These are phyloP conservation scores for Fusarium gaditjirri DNA, from an alignment of 2,329 filamentous ascomycete species.

Conservation along the genomic window DNA sequence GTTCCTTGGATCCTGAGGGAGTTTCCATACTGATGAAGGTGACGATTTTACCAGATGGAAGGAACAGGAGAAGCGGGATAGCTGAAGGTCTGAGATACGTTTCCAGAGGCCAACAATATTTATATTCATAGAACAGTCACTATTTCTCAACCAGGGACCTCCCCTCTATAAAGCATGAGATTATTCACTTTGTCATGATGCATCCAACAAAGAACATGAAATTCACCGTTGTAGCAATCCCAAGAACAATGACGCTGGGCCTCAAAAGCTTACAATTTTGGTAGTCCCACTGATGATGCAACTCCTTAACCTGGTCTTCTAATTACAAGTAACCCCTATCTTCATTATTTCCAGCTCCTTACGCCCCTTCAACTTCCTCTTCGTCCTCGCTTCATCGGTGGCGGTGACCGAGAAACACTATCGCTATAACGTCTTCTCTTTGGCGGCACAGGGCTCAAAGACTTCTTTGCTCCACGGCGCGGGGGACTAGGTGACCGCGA, in stretches of 20 bases:
- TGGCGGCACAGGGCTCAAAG: constrained; percentile 42
- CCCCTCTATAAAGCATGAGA: not conserved
- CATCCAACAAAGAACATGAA: not conserved
- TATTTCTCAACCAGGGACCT: not conserved
- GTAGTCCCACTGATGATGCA: constrained; percentile 38
- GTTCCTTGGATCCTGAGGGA: not conserved
- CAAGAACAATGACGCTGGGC: constrained; percentile 7
- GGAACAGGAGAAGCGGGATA: not conserved
- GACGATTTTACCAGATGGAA: not conserved
- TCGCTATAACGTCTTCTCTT: constrained; percentile 49
- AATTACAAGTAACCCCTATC: constrained; percentile 21
- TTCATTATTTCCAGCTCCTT: constrained; percentile 15
- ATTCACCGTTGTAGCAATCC: not conserved
- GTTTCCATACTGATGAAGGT: not conserved
- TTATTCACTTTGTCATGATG: not conserved
- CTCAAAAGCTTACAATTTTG: constrained; percentile 39
- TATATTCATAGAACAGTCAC: not conserved
- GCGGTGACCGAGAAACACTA: constrained; percentile 47
- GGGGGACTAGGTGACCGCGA: constrained; percentile 42
- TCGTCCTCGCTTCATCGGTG: constrained; percentile 48
- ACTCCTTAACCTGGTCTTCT: constrained; percentile 26
- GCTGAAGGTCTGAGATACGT: not conserved
- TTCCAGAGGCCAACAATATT: not conserved
- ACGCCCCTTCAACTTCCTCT: constrained; percentile 38
- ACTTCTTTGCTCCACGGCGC: constrained; percentile 27